Evolutionary conservation across 108 stramenopile species (phyloP), one percentile per base, ranked within the genome.

Genomic region (Stephanodiscus triporus): DNA sequence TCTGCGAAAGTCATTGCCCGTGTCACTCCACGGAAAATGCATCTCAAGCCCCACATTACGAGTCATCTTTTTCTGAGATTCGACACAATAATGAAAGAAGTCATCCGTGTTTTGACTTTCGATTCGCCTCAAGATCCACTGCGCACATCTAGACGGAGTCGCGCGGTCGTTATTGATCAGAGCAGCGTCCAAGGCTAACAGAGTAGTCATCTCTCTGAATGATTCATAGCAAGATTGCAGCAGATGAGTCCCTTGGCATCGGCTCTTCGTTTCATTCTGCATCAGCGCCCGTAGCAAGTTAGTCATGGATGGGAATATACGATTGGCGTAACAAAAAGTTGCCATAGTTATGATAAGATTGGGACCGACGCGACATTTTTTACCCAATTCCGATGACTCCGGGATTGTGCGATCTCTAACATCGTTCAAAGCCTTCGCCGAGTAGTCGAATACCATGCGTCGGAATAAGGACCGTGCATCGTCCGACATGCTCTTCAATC

Each of bases 401-500:
- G 60, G 19, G 48, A 32, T 63, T 1, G 17, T 67, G 2, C 43
- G 54, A 13, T 13, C 23, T 29, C 64, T 38, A 37, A n/a, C 9
- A 29, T 20, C 48, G 32, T 43, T 59, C 47, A 47, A 23, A 37
- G 43, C 70, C 26, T 24, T 66, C 6, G 17, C 65, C 40, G 64
- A n/a, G 11, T 71, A 45, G 29, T 71, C 68, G 2, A 66, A 51
- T 24, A 60, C 0, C 77, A 78, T 78, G 30, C 50, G 68, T 58
- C 58, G 69, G 34, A 71, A 78, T 42, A 78, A 54, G 47, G 37
- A 34, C 0, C 47, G 27, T 48, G 69, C 38, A n/a, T 78, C 77
- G 51, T 78, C 77, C 2, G 61, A 34, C 77, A 78, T 72, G 40
- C 77, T 78, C 48, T 69, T 71, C 26, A 78, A 70, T 37, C 77